Evolutionary conservation across 345 rosid species (phyloP), one percentile per base, ranked within the genome.

Genomic region (Gossypium herbaceum): DNA sequence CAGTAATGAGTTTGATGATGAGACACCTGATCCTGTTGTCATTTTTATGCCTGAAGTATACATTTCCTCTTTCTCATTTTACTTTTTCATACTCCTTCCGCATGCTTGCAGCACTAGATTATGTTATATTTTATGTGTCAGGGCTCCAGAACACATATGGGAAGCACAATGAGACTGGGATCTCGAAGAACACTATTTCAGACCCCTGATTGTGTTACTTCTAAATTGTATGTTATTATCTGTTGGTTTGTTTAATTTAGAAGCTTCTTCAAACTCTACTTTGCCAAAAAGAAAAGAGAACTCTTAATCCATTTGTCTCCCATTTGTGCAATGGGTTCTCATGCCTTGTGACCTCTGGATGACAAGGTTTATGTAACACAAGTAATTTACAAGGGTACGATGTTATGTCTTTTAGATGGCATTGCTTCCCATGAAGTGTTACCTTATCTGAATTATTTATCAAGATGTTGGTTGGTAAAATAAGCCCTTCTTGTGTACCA

Each of bases 121-220:
- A 39, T 76, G 56, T 72, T 78, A 60, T 64, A 15, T 11, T 74
- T 67, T 59, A 41, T 67, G 59, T 75, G 78, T 45, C 80, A 94
- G 98, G 98, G 98, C 76, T 94, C 98, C 78, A 90, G 88, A 86
- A 94, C 98, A 1, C 98, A 94, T 79, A 91, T 91, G 98, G 98
- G 98, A 82, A 94, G 97, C 78, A 94, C 98, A 68, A 92, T 94
- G 98, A 90, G 98, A 77, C 83, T 92, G 67, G 98, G 98, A 80
- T 90, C 96, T 60, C 94, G 98, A 75, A 88, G 83, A 80, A 94
- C 98, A 17, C 83, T 85, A 51, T 84, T 94, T 74, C 84, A 88
- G 82, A 87, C 81, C 64, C 84, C 77, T 74, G 89, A 92, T 84
- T 90, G 96, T 79, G 75, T 90, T 74, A 83, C 98, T 79, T 92